Conservation (phyloP, 2,329 filamentous ascomycete genomes). For the Immersiporthe knoxdaviesiana region DNA sequence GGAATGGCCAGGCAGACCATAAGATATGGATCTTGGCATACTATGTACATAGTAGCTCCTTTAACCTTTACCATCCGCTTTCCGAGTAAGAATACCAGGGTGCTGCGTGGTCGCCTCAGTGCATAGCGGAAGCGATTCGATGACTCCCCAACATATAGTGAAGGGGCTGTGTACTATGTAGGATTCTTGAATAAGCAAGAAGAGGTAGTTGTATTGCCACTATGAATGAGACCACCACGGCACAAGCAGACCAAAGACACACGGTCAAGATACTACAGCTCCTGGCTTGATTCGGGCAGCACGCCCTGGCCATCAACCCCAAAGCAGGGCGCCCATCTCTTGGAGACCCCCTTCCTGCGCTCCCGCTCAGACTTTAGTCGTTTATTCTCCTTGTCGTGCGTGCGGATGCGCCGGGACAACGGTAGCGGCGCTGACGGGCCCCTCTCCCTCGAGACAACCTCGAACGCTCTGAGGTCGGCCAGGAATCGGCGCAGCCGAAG, state of each 20-base stretch:
- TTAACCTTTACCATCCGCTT: too few species aligned
- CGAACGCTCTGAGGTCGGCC: constrained; percentile 56
- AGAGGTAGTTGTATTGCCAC: constrained; percentile 22
- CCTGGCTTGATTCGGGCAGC: not conserved
- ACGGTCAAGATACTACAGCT: too few species aligned
- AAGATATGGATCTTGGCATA: too few species aligned
- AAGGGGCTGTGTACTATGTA: too few species aligned
- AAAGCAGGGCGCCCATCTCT: constrained; percentile 21
- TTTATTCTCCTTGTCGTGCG: constrained; percentile 7
- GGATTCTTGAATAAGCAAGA: not conserved
- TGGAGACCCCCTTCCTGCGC: constrained; percentile 14
- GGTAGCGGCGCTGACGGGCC: not conserved
- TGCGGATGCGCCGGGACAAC: constrained; percentile 19
- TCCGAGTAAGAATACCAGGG: too few species aligned
- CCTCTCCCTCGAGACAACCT: constrained; percentile 45
- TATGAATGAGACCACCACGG: constrained; percentile 14
- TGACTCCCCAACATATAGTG: too few species aligned
- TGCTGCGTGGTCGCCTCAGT: too few species aligned
- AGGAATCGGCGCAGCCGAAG: constrained; percentile 58
- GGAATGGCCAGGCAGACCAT: too few species aligned
- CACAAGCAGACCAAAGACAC: not conserved
- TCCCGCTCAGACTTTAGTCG: constrained; percentile 18
- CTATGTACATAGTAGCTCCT: too few species aligned
- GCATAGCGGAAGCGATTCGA: too few species aligned
- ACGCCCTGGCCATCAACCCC: constrained; percentile 13